Percentiles rank a stretch among this genome's conserved stretches.
These are phyloP conservation scores for Pseudodiploospora longispora DNA, from an alignment of 2,329 filamentous ascomycete genomes.

Conservation along the genomic window DNA sequence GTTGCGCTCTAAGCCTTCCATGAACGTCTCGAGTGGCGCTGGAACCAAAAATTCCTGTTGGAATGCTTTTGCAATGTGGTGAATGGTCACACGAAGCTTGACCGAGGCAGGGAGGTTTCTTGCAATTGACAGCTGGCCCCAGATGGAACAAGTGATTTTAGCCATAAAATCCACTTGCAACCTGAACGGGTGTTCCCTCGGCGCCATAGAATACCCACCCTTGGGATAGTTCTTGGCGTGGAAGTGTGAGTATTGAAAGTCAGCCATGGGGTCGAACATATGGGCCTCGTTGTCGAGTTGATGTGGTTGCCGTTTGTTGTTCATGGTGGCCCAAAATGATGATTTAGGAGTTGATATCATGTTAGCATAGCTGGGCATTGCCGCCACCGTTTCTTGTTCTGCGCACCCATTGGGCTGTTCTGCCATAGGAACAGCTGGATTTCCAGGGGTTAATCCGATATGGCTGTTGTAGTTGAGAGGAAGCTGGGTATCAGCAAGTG, in stretches of 20 bases:
- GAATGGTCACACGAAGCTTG: conserved; percentile 55
- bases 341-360: too few species aligned
- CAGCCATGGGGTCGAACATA: too few species aligned
- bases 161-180: conserved; percentile 45
- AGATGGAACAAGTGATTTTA: conserved; percentile 50
- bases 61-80: conserved; percentile 53
- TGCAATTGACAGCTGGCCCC: conserved; percentile 52
- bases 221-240: not conserved
- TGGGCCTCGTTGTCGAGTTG: too few species aligned
- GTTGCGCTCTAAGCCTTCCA: conserved; percentile 36
- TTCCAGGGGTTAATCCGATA: too few species aligned
- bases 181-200: conserved; percentile 24
- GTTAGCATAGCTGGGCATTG: too few species aligned
- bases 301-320: too few species aligned
- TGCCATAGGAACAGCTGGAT: too few species aligned
- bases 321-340: too few species aligned
- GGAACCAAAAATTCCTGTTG: conserved; percentile 47
- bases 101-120: conserved; percentile 54
- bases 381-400: too few species aligned
- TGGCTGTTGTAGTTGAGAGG: too few species aligned
- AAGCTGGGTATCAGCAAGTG: too few species aligned
- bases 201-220: not conserved
- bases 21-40: conserved; percentile 50
- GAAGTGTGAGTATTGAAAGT: not conserved
- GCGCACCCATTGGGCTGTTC: too few species aligned